Conservation (phyloP, 2,329 filamentous ascomycete species). For the Epichloe baconii region DNA sequence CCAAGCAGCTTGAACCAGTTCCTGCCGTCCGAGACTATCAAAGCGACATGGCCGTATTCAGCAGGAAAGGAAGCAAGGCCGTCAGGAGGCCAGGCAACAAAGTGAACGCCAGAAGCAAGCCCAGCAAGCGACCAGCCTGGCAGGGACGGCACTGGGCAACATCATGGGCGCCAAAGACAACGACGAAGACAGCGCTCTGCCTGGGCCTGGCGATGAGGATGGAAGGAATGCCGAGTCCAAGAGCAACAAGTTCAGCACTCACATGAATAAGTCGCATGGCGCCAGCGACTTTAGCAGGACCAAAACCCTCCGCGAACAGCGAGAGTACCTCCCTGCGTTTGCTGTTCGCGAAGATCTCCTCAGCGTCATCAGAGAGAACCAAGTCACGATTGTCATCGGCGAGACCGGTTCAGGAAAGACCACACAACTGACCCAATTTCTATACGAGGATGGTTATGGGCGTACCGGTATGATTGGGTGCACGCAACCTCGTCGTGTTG, state of each 20-base stretch:
- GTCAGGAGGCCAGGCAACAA: constrained; percentile 87
- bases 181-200: constrained; percentile 78
- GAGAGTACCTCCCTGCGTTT: constrained; percentile 84
- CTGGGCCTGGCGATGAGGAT: constrained; percentile 60
- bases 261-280: constrained; percentile 75
- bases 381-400: constrained; percentile 91
- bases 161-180: constrained; percentile 92
- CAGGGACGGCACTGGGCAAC: constrained; percentile 84
- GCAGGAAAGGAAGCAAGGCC: constrained; percentile 84
- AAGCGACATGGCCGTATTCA: constrained; percentile 98
- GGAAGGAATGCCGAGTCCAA: constrained; percentile 34
- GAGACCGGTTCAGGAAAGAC: constrained; percentile 98
- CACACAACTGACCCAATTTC: constrained; percentile 90
- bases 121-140: constrained; percentile 84
- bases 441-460: constrained; percentile 90
- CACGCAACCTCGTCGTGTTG: constrained; percentile 90
- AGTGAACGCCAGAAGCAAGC: constrained; percentile 89
- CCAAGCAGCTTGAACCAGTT: constrained; percentile 90
- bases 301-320: constrained; percentile 80
- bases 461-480: constrained; percentile 84
- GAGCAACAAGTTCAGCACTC: constrained; percentile 69
- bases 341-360: constrained; percentile 88
- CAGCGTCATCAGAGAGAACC: constrained; percentile 87
- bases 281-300: constrained; percentile 87
- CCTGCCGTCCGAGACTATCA: constrained; percentile 86